Conservation (phyloP, 108 stramenopile genomes). For the Discostella pseudostelligera region DNA sequence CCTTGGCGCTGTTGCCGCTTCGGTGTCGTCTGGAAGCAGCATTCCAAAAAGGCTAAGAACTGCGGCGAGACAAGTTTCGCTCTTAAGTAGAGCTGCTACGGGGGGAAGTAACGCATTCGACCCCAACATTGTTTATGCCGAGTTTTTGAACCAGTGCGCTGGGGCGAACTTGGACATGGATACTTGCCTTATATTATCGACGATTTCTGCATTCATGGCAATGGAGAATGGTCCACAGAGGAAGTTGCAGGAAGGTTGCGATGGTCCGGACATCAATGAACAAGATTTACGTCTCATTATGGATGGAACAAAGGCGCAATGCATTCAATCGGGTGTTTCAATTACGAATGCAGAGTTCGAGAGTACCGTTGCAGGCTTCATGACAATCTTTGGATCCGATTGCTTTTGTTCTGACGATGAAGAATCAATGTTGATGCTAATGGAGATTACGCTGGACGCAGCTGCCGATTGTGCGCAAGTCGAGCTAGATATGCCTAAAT, state of each 20-base stretch:
- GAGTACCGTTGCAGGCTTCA: constrained; percentile 1
- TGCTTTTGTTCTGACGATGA: constrained; percentile 12
- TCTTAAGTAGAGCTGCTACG: background rate
- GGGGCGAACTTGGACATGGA: constrained; percentile 25
- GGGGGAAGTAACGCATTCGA: constrained; percentile 4
- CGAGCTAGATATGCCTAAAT: constrained; percentile 18
- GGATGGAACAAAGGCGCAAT: constrained; percentile 3
- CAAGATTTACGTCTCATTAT: constrained; percentile 11
- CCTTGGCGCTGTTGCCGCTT: background rate
- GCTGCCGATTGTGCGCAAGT: constrained; percentile 23
- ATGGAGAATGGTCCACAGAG: background rate
- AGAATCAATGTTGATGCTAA: background rate
- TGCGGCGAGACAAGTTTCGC: background rate
- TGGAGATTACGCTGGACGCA: constrained; percentile 16
- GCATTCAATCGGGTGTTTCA: constrained; percentile 5
- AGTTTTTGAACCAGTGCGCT: constrained; percentile 19
- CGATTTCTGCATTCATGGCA: constrained; percentile 11
- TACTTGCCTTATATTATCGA: constrained; percentile 18
- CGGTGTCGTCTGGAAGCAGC: background rate
- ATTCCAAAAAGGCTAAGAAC: too few species aligned
- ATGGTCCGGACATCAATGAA: constrained; percentile 13
- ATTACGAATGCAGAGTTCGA: constrained; percentile 20
- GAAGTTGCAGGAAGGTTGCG: constrained; percentile 3
- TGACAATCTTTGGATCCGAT: constrained; percentile 2
- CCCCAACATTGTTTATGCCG: constrained; percentile 5